phyloP scores from a whole-genome alignment of 2,329 filamentous ascomycete genomes.

The Onygenales sp. region DNA sequence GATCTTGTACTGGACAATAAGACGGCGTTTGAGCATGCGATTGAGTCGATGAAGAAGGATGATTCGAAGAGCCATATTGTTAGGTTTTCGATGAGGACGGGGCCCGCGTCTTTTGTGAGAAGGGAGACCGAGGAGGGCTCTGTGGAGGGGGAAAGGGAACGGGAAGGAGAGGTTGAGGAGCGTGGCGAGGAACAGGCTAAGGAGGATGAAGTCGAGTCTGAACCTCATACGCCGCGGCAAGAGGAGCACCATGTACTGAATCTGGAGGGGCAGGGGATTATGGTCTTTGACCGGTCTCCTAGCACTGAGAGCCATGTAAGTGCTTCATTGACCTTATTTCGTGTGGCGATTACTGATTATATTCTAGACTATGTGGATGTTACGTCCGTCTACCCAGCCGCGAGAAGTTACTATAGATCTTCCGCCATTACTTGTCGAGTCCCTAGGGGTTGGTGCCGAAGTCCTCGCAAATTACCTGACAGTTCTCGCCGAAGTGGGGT shows the following conservation, averaged over 20 bases:
- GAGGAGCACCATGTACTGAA: constrained; percentile 53
- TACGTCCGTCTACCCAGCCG: constrained; percentile 78
- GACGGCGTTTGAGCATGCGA: constrained; percentile 67
- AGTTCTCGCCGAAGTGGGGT: constrained; percentile 71
- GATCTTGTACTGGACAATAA: constrained; percentile 76
- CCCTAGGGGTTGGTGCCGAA: constrained; percentile 86
- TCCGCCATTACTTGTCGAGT: constrained; percentile 79
- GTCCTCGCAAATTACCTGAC: constrained; percentile 91
- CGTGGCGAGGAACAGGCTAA: constrained; percentile 27
- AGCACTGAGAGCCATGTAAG: constrained; percentile 79
- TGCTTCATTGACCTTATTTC: constrained; percentile 14
- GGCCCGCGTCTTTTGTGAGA: constrained; percentile 57
- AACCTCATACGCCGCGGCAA: constrained; percentile 8
- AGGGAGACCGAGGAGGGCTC: constrained; percentile 22
- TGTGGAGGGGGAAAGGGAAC: constrained; percentile 5
- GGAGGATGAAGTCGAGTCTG: constrained; percentile 19
- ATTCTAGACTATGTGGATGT: constrained; percentile 95
- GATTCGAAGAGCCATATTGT: constrained; percentile 88
- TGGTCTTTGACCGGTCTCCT: constrained; percentile 86
- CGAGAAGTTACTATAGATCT: constrained; percentile 95
- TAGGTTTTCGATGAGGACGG: constrained; percentile 65
- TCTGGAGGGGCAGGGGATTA: constrained; percentile 93
- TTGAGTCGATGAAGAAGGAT: constrained; percentile 84
- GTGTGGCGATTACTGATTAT: background rate
- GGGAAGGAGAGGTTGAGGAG: background rate